phyloP scores from a whole-genome alignment of 2,329 filamentous ascomycete genomes.

The Microdochium nivale region DNA sequence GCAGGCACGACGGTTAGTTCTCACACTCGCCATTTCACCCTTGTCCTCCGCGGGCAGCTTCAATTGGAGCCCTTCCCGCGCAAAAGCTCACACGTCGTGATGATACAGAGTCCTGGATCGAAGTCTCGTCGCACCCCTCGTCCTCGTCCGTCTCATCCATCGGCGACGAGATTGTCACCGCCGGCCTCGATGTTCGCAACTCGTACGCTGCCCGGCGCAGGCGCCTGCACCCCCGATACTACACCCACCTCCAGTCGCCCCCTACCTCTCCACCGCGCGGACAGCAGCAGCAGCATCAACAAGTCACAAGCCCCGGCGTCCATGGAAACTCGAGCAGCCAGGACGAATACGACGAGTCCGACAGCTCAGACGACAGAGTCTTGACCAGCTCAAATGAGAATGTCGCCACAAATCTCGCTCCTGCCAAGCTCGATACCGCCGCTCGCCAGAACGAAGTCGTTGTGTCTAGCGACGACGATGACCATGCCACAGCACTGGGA shows the following conservation, averaged over 20 bases:
- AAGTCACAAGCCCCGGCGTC: conserved; percentile 23
- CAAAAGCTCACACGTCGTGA: background rate
- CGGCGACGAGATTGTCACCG: conserved; percentile 83
- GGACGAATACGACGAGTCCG: conserved; percentile 90
- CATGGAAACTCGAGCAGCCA: conserved; percentile 62
- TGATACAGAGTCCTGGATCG: conserved; percentile 77
- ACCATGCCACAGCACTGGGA: conserved; percentile 77
- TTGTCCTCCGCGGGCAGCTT: no score
- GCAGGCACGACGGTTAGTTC: conserved; percentile 1
- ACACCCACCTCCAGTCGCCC: conserved; percentile 12
- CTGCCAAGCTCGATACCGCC: conserved; percentile 23
- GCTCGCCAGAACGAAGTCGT: conserved; percentile 29
- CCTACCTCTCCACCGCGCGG: conserved; percentile 11
- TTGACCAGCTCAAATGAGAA: conserved; percentile 53
- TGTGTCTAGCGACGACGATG: conserved; percentile 46
- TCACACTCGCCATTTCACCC: background rate
- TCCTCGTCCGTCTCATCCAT: conserved; percentile 85
- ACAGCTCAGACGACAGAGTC: conserved; percentile 73
- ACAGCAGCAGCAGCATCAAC: background rate
- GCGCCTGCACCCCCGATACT: conserved; percentile 27
- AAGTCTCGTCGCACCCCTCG: conserved; percentile 85
- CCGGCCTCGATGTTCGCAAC: conserved; percentile 69
- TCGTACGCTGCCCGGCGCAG: conserved; percentile 53
- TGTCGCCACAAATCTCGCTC: conserved; percentile 24
- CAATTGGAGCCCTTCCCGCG: no score